Percentiles rank a stretch among this genome's conserved stretches.
These are phyloP conservation scores for Aspergillus sparsus DNA, from an alignment of 495 filamentous ascomycete species.

Conservation along the genomic window DNA sequence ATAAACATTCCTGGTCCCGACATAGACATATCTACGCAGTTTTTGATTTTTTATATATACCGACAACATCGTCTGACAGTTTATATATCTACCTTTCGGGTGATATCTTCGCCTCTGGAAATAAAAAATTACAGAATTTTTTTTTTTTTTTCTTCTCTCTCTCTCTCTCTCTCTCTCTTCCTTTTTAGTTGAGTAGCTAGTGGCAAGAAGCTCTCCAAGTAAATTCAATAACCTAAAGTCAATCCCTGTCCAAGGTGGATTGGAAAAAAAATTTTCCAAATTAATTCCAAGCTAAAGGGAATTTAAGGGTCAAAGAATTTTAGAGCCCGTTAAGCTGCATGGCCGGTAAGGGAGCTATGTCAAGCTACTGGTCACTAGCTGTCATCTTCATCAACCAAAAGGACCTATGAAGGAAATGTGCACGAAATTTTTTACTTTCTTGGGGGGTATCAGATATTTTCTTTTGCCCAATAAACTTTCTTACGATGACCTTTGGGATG, in stretches of 20 bases:
- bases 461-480: constrained; percentile 9
- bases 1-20: constrained; percentile 4
- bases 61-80: not conserved
- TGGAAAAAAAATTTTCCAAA: not conserved
- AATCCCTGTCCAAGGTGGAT: not conserved
- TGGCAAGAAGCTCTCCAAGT: too few species aligned
- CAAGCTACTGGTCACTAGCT: constrained; percentile 8
- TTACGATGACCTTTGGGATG: not conserved
- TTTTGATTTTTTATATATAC: not conserved
- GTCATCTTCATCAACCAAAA: not conserved
- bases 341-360: constrained; percentile 11
- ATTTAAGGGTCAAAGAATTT: constrained; percentile 10
- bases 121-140: too few species aligned
- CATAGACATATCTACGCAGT: not conserved
- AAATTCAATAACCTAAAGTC: not conserved
- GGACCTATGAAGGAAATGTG: not conserved
- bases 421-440: not conserved
- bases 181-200: too few species aligned
- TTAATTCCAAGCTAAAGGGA: constrained; percentile 8
- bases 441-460: not conserved
- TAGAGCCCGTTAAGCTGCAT: constrained; percentile 14
- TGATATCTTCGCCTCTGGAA: too few species aligned
- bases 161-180: too few species aligned
- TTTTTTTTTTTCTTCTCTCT: too few species aligned
- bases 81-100: not conserved